Percentiles rank a stretch among this genome's conserved stretches.
These are phyloP conservation scores for Pestalotiopsis fici DNA, from an alignment of 2,329 filamentous ascomycete genomes.

Conservation along the genomic window DNA sequence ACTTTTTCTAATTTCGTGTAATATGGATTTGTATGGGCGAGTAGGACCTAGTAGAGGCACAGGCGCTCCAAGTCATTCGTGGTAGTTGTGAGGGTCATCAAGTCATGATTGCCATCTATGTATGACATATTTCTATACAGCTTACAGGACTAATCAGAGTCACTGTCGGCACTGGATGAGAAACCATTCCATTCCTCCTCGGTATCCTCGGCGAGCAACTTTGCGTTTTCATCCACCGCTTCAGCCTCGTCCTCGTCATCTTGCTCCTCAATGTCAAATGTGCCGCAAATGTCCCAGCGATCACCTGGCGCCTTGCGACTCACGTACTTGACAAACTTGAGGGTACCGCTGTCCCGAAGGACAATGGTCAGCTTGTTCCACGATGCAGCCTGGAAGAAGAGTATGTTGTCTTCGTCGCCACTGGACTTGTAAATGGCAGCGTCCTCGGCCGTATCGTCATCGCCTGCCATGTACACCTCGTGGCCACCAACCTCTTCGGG, in stretches of 20 bases:
- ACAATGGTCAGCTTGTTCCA: constrained; percentile 96
- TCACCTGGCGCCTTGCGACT: constrained; percentile 81
- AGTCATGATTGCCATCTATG: neutral
- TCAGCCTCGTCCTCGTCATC: constrained; percentile 38
- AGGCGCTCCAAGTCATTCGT: neutral
- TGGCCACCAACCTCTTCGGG: constrained; percentile 70
- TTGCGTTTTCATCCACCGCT: constrained; percentile 25
- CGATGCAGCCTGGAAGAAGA: constrained; percentile 62
- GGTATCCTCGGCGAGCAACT: constrained; percentile 41
- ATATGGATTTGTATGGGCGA: too few species aligned
- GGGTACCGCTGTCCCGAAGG: constrained; percentile 78
- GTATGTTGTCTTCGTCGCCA: constrained; percentile 73
- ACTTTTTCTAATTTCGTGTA: too few species aligned
- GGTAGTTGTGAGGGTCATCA: neutral
- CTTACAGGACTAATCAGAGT: constrained; percentile 4
- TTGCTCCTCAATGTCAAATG: constrained; percentile 69
- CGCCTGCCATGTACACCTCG: constrained; percentile 92
- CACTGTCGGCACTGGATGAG: constrained; percentile 31
- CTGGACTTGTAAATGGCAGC: constrained; percentile 85
- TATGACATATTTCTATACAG: neutral
- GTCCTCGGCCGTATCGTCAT: constrained; percentile 71
- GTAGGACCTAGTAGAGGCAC: too few species aligned
- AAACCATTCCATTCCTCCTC: constrained; percentile 63
- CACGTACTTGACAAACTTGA: constrained; percentile 97
- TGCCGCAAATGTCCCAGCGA: constrained; percentile 86